phyloP scores from a whole-genome alignment of 331 rosid species.

The Ulmus americana region DNA sequence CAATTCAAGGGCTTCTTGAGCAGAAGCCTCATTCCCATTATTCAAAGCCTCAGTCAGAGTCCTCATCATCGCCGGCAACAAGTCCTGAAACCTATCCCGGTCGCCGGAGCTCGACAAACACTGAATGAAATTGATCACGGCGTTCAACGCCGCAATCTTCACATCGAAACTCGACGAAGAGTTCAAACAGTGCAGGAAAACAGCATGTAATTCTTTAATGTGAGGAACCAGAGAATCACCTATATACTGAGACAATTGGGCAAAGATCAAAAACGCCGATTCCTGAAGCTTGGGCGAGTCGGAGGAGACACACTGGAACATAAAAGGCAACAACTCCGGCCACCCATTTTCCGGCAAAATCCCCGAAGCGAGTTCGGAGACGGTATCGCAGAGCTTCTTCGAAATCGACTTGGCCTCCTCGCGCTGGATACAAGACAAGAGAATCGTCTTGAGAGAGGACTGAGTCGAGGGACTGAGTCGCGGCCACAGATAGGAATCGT shows the following conservation, averaged over 20 bases:
- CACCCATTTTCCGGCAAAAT: slow-evolving; percentile 77
- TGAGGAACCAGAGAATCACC: slow-evolving; percentile 75
- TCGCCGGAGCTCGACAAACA: slow-evolving; percentile 65
- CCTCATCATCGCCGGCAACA: slow-evolving; percentile 83
- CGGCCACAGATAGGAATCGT: slow-evolving; percentile 89
- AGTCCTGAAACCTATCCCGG: slow-evolving; percentile 83
- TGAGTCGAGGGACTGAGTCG: slow-evolving; percentile 54
- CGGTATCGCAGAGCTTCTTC: slow-evolving; percentile 80
- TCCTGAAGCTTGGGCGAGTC: slow-evolving; percentile 77
- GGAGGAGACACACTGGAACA: slow-evolving; percentile 87
- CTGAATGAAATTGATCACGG: slow-evolving; percentile 86
- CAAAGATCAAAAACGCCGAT: slow-evolving; percentile 76
- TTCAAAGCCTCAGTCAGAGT: slow-evolving; percentile 77
- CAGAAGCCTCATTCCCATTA: slow-evolving; percentile 79
- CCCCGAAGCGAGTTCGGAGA: slow-evolving; percentile 89
- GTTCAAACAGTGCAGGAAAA: slow-evolving; percentile 65
- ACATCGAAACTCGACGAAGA: slow-evolving; percentile 58
- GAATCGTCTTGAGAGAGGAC: slow-evolving; percentile 62
- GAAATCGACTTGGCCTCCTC: slow-evolving; percentile 68
- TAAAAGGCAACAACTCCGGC: slow-evolving; percentile 87
- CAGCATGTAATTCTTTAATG: slow-evolving; percentile 68
- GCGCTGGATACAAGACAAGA: slow-evolving; percentile 59
- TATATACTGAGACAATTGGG: slow-evolving; percentile 84
- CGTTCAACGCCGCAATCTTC: slow-evolving; percentile 74
- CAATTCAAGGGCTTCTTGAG: slow-evolving; percentile 85